These are phyloP conservation scores for Rhipidocladum racemiflorum DNA, from an alignment of 176 grass and related monocot genomes.

Conservation along the genomic window DNA sequence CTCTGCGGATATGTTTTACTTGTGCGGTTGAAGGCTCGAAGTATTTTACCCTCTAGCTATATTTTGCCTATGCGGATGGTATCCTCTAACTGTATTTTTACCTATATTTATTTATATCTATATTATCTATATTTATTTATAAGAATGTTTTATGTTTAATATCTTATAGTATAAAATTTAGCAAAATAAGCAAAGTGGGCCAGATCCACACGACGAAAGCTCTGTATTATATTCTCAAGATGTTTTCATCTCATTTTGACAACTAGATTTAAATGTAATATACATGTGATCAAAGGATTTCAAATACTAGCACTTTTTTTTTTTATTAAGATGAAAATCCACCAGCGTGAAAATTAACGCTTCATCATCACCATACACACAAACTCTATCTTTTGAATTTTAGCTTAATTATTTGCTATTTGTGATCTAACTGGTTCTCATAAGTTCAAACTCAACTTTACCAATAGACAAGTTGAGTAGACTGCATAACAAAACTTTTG, in stretches of 20 bases:
- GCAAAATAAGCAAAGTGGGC: not conserved
- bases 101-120: too few species aligned
- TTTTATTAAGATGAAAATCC: not conserved
- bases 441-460: not conserved
- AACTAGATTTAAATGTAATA: not conserved
- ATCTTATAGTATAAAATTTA: not conserved
- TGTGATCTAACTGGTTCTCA: not conserved
- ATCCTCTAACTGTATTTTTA: too few species aligned
- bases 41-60: too few species aligned
- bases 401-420: not conserved
- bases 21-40: not conserved
- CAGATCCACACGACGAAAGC: not conserved
- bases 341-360: not conserved
- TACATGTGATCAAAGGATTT: not conserved
- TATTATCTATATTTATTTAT: too few species aligned
- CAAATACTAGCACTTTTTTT: not conserved
- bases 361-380: not conserved
- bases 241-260: not conserved
- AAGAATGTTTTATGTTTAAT: not conserved
- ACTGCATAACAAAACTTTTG: not conserved
- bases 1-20: not conserved
- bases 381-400: not conserved
- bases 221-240: not conserved
- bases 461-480: not conserved
- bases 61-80: too few species aligned